Evolutionary conservation across 2,329 filamentous ascomycete genomes (phyloP).

Genomic region (Plectosphaerella sp.): DNA sequence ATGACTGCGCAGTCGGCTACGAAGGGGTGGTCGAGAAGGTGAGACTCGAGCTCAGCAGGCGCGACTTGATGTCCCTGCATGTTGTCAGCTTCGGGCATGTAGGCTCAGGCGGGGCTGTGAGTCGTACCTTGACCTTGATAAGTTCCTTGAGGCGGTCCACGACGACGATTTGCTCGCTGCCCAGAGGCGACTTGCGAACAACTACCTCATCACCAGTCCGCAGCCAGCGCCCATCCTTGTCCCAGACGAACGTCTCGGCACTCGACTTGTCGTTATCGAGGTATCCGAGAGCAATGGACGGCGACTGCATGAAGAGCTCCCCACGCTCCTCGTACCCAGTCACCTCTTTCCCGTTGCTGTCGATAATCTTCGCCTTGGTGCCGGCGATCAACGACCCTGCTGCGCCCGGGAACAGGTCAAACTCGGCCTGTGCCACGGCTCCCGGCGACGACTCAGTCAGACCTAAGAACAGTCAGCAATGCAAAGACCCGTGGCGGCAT

Average conservation of each 20-base stretch:
- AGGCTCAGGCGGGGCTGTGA: not conserved
- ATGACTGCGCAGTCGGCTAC: slow-evolving; percentile 68
- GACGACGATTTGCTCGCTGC: slow-evolving; percentile 27
- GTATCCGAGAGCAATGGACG: slow-evolving; percentile 7
- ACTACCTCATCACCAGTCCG: slow-evolving; percentile 64
- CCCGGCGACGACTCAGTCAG: not conserved
- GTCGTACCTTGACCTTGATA: slow-evolving; percentile 58
- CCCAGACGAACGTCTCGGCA: slow-evolving; percentile 9
- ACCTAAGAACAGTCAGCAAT: slow-evolving; percentile 16
- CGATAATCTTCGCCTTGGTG: not conserved
- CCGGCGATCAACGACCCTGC: not conserved
- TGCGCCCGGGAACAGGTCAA: not conserved
- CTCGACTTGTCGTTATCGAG: slow-evolving; percentile 10
- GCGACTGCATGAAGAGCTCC: slow-evolving; percentile 5
- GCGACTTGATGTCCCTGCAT: slow-evolving; percentile 53
- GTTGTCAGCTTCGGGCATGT: not conserved
- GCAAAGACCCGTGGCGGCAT: slow-evolving; percentile 2
- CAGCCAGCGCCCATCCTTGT: slow-evolving; percentile 16
- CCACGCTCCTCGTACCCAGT: slow-evolving; percentile 1
- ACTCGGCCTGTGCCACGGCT: not conserved
- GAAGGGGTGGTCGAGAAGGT: slow-evolving; percentile 59
- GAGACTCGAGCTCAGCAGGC: slow-evolving; percentile 66
- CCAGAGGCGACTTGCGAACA: slow-evolving; percentile 56
- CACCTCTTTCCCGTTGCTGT: not conserved
- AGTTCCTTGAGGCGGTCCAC: slow-evolving; percentile 26